Evolutionary conservation across 345 rosid species (phyloP), one percentile per base, ranked within the genome.

Genomic region (Fremontodendron californicum): DNA sequence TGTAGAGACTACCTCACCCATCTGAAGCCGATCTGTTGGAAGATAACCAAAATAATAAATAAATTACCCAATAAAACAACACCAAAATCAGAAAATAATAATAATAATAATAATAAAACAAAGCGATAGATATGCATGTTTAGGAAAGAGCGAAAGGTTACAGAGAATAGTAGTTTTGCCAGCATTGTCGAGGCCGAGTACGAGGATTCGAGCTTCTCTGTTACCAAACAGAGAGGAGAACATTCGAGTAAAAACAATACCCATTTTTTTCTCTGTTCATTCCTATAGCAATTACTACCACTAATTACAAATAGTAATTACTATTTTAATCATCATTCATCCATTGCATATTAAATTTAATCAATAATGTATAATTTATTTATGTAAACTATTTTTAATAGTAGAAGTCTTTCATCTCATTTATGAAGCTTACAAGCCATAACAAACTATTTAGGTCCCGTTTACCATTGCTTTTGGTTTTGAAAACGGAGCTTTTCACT

Each of bases 101-200:
- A 35, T 2, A 11, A 35, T 57, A 10, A 60, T n/a, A n/a, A 25
- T 12, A 52, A 35, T 25, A 75, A 29, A 37, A 68, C 5, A 54
- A 39, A 55, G n/a, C n/a, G n/a, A 18, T 6, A 37, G 39, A 76
- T 45, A 18, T 18, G 4, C 49, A 6, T 57, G 63, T 21, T 21
- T 4, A 60, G 11, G 37, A 68, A 7, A 23, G 49, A 71, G 16
- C 33, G 35, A 52, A 72, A 51, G 46, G 37, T 23, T 85, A 85
- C 91, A 88, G 68, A 88, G 88, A 57, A 85, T 86, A 8, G 91
- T 88, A 77, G 89, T 88, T 85, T 88, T 88, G 21, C 89, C 91
- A 39, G 89, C 87, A 84, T 82, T 88, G 86, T 88, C 91, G 81
- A 88, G 89, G 60, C 91, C 87, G 31, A 86, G 89, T 18, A 88